These are phyloP conservation scores for Xylaria sp. DNA, from an alignment of 495 filamentous ascomycete species.

Conservation along the genomic window DNA sequence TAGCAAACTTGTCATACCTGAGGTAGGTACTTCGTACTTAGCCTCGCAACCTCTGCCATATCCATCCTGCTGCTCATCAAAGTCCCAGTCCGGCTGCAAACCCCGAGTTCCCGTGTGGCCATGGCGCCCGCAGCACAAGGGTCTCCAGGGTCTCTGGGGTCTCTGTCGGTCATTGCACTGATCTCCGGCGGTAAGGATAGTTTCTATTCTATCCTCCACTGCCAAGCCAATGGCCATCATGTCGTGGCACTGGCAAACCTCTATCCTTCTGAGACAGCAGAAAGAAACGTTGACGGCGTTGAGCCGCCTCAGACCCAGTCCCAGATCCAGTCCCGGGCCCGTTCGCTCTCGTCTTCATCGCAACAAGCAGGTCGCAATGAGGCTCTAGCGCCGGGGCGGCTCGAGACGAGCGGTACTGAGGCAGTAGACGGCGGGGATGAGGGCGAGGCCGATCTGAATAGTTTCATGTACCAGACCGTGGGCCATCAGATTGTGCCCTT, in stretches of 20 bases:
- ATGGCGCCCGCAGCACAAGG: constrained; percentile 41
- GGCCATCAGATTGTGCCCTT: constrained; percentile 87
- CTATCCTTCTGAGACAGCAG: constrained; percentile 57
- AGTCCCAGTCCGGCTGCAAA: constrained; percentile 17
- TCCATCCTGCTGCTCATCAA: constrained; percentile 32
- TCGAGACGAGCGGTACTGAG: not conserved
- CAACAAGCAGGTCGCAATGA: constrained; percentile 4
- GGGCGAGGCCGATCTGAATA: constrained; percentile 78
- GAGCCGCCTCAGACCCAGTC: not conserved
- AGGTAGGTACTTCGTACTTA: no score
- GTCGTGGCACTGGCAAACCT: constrained; percentile 91
- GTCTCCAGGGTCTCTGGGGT: no score
- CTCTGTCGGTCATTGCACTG: constrained; percentile 84
- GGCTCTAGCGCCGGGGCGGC: not conserved
- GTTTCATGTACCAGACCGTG: constrained; percentile 99
- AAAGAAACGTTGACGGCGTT: not conserved
- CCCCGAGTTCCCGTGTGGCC: constrained; percentile 10
- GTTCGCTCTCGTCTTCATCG: not conserved
- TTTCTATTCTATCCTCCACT: constrained; percentile 91
- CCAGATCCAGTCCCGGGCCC: not conserved
- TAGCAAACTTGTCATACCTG: not conserved
- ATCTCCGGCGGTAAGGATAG: constrained; percentile 98
- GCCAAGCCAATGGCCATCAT: constrained; percentile 80
- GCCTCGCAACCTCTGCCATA: constrained; percentile 5
- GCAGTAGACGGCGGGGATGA: constrained; percentile 24